Evolutionary conservation across 176 grass and related monocot species (phyloP), one percentile per base, ranked within the genome.

Genomic region (Hordeum marinum): DNA sequence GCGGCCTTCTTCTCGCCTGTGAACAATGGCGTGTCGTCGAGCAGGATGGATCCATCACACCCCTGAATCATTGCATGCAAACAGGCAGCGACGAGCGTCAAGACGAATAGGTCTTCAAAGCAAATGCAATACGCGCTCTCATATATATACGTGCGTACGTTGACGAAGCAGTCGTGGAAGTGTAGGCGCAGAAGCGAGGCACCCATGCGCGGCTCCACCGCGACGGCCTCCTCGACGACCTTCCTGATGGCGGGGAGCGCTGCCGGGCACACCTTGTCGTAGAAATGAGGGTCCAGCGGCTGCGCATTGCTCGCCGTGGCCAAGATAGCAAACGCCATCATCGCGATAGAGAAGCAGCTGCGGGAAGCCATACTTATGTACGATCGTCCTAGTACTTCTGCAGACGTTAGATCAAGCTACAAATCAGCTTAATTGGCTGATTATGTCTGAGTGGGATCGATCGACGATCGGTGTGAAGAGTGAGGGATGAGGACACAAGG

Each of bases 131-230:
- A 3, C 43, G 11, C 42, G 42, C 11, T 10, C 42, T 45, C 42
- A 45, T 45, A 45, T 45, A 45, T 12, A 14, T 26, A 4, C n/a
- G 5, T 21, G 21, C 15, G 37, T 87, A 94, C 92, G 21, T 92
- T 89, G 80, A 90, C 92, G 80, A 94, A 97, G 78, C 92, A 97
- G 84, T 97, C 92, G 80, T 97, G 94, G 81, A 97, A 97, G 85
- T 92, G 95, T 35, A 97, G 3, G 48, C 92, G 90, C 43, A 97
- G 89, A 45, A 97, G 90, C 21, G 92, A 97, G 32, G 90, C 95
- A 10, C 95, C 95, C 92, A 94, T 91, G 79, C 92, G 86, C 2
- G 87, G 84, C 50, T 97, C 90, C 64, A 27, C 84, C 4, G 87
- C 80, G 24, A 97, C 82, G 8, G 84, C 84, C 39, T 86, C 75